phyloP scores from a whole-genome alignment of 768 basidiomycete genomes.

The Hortiboletus campestris region DNA sequence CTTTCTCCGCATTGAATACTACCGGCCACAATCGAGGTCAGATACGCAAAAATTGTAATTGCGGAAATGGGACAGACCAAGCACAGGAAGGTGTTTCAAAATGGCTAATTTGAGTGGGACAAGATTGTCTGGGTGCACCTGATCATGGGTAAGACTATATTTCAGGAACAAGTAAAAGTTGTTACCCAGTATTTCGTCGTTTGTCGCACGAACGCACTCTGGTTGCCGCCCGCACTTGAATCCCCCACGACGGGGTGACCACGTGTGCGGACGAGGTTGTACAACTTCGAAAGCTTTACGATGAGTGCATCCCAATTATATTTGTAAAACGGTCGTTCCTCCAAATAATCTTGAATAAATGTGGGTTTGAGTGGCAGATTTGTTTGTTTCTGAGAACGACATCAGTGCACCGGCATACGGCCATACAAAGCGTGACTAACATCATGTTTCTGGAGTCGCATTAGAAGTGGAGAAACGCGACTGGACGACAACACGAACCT shows the following conservation, averaged over 20 bases:
- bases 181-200: conserved; percentile 98
- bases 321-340: conserved; percentile 94
- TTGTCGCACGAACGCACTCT: conserved; percentile 97
- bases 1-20: conserved; percentile 95
- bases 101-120: conserved; percentile 93
- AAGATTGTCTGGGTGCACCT: conserved; percentile 91
- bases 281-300: conserved; percentile 91
- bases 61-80: conserved; percentile 55
- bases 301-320: conserved; percentile 96
- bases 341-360: conserved; percentile 89
- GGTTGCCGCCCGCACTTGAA: conserved; percentile 88
- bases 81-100: conserved; percentile 86
- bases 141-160: not conserved
- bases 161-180: not conserved
- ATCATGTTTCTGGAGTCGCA: conserved; percentile 77
- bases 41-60: not conserved
- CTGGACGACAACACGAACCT: conserved; percentile 45
- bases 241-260: conserved; percentile 95
- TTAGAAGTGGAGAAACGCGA: conserved; percentile 6
- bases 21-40: conserved; percentile 8
- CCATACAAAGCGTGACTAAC: conserved; percentile 39
- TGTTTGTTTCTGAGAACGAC: conserved; percentile 81
- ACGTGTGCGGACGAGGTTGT: conserved; percentile 91
- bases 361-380: conserved; percentile 74
- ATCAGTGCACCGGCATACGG: conserved; percentile 9